phyloP scores from a whole-genome alignment of 2,329 filamentous ascomycete species.

The Diaporthe batatas region DNA sequence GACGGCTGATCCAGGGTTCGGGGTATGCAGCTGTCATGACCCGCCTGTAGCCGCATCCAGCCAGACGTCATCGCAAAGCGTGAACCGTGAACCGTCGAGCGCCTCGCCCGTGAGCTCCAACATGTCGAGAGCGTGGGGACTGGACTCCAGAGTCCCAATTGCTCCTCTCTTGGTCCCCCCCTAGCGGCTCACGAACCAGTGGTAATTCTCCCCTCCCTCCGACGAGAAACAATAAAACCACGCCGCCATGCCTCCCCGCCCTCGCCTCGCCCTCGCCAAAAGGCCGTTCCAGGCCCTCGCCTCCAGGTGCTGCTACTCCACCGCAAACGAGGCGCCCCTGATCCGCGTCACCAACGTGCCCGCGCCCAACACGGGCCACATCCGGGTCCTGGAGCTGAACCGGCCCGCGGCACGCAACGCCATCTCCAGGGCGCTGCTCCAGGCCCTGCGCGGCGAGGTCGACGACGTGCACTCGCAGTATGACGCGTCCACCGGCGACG shows the following conservation, averaged over 20 bases:
- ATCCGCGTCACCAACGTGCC: slow-evolving; percentile 81
- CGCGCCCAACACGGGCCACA: slow-evolving; percentile 83
- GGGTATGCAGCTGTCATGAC: not conserved
- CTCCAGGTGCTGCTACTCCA: slow-evolving; percentile 54
- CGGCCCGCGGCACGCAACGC: slow-evolving; percentile 89
- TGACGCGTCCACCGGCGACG: slow-evolving; percentile 63
- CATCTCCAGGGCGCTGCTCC: slow-evolving; percentile 83
- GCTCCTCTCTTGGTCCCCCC: not conserved
- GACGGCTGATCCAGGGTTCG: not conserved
- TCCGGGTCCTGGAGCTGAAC: slow-evolving; percentile 90
- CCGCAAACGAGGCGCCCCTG: slow-evolving; percentile 60
- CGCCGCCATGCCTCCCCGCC: slow-evolving; percentile 32
- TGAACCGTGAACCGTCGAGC: not conserved
- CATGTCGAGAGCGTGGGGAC: not conserved
- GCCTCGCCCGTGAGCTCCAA: not conserved
- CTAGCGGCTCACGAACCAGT: not conserved
- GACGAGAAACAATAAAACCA: not conserved
- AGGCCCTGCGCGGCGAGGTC: slow-evolving; percentile 78
- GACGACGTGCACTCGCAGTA: slow-evolving; percentile 77
- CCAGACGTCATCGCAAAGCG: slow-evolving; percentile 20
- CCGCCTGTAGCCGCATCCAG: slow-evolving; percentile 19
- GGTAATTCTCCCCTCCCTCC: not conserved
- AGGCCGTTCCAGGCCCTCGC: slow-evolving; percentile 41
- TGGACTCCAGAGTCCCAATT: not conserved
- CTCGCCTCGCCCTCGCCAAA: slow-evolving; percentile 26